Conservation (phyloP, 345 rosid species). For the Reutealis trisperma region DNA sequence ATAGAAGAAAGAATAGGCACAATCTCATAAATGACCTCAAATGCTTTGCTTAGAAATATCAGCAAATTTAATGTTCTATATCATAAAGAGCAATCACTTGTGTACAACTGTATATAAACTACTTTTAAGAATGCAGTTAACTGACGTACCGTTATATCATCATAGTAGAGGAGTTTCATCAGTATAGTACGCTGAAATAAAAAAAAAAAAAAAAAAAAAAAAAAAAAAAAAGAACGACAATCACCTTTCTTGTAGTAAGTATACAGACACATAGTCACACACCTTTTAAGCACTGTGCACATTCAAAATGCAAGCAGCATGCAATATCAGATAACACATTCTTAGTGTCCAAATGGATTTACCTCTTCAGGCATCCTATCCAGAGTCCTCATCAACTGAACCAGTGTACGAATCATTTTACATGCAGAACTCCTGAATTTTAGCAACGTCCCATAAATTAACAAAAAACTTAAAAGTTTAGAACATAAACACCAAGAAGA, state of each 20-base stretch:
- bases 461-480: not conserved
- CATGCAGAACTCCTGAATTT: conserved; percentile 87
- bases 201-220: not conserved
- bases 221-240: not conserved
- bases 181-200: conserved; percentile 79
- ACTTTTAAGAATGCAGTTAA: conserved; percentile 15
- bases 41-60: not conserved
- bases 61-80: not conserved
- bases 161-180: conserved; percentile 96
- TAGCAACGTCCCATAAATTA: not conserved
- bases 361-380: conserved; percentile 97
- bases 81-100: not conserved
- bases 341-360: not conserved
- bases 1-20: not conserved
- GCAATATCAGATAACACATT: not conserved
- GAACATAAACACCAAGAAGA: conserved; percentile 2
- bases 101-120: not conserved
- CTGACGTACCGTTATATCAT: conserved; percentile 84
- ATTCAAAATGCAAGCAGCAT: conserved; percentile 5
- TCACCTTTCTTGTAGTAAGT: conserved; percentile 17
- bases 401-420: conserved; percentile 90
- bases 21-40: not conserved
- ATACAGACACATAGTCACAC: not conserved
- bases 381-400: conserved; percentile 95
- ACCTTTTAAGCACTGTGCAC: not conserved